These are phyloP conservation scores for Stachybotrys elegans DNA, from an alignment of 2,329 filamentous ascomycete genomes.

Conservation along the genomic window DNA sequence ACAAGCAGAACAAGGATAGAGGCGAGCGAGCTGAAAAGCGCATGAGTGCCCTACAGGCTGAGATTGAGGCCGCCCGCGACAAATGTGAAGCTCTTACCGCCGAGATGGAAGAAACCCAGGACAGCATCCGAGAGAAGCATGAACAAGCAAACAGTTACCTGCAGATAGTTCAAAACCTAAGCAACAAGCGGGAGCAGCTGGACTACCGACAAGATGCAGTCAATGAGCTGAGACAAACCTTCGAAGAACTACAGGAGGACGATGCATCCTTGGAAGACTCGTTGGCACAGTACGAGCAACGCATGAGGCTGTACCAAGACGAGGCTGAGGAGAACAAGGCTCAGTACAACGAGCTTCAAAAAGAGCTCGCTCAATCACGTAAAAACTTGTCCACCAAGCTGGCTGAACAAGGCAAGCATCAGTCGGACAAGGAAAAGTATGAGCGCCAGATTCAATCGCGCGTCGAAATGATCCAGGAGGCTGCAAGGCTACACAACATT, in stretches of 20 bases:
- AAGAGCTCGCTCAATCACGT: slow-evolving; percentile 38
- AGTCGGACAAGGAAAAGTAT: slow-evolving; percentile 83
- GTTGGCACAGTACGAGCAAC: slow-evolving; percentile 72
- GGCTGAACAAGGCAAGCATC: slow-evolving; percentile 67
- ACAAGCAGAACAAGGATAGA: slow-evolving; percentile 79
- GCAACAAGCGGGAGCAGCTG: slow-evolving; percentile 71
- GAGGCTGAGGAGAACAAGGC: slow-evolving; percentile 59
- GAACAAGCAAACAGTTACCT: slow-evolving; percentile 69
- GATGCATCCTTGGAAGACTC: slow-evolving; percentile 70
- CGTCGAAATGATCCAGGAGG: slow-evolving; percentile 69
- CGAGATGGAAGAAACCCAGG: slow-evolving; percentile 56
- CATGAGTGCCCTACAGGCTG: slow-evolving; percentile 57
- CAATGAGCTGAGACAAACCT: slow-evolving; percentile 62
- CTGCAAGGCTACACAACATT: slow-evolving; percentile 71
- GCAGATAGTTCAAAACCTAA: slow-evolving; percentile 68
- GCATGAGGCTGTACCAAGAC: slow-evolving; percentile 59
- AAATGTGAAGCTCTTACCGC: slow-evolving; percentile 53
- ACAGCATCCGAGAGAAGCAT: slow-evolving; percentile 60
- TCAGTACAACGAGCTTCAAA: slow-evolving; percentile 62
- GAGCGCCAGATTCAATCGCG: slow-evolving; percentile 73
- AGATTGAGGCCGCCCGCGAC: slow-evolving; percentile 57
- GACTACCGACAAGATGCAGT: slow-evolving; percentile 66
- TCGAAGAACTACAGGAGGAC: slow-evolving; percentile 73
- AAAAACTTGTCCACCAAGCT: slow-evolving; percentile 46
- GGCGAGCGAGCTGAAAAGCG: slow-evolving; percentile 67